These are phyloP conservation scores for Pseudocercospora pini-densiflorae DNA, from an alignment of 2,329 filamentous ascomycete species.

Conservation along the genomic window DNA sequence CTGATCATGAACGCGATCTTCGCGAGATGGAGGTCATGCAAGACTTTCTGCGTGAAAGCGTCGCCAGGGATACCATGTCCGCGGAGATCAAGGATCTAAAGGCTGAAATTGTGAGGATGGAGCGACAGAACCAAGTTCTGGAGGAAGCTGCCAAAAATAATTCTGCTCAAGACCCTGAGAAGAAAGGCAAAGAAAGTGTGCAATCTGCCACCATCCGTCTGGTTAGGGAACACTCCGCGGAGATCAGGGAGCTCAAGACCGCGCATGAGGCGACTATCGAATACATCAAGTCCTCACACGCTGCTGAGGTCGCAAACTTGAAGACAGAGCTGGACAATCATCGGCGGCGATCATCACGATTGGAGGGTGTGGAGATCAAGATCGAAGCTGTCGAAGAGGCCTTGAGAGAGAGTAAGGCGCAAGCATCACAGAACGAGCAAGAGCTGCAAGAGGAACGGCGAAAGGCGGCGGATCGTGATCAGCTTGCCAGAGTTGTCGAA, in stretches of 20 bases:
- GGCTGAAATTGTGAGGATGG: constrained; percentile 29
- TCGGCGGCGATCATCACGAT: constrained; percentile 29
- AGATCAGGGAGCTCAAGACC: constrained; percentile 21
- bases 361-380: constrained; percentile 38
- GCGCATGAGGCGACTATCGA: constrained; percentile 27
- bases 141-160: constrained; percentile 17
- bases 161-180: constrained; percentile 2
- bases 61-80: constrained; percentile 31
- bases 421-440: constrained; percentile 37
- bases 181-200: constrained; percentile 11
- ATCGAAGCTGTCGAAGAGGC: constrained; percentile 40
- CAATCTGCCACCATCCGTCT: constrained; percentile 12
- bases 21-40: constrained; percentile 38
- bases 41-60: constrained; percentile 35
- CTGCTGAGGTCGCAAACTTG: constrained; percentile 30
- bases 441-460: constrained; percentile 36
- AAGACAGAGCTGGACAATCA: constrained; percentile 35
- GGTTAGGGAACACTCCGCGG: constrained; percentile 5
- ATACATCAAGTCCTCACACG: constrained; percentile 29
- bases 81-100: constrained; percentile 34
- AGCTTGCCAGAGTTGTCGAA: constrained; percentile 38
- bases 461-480: constrained; percentile 37
- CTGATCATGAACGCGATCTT: constrained; percentile 29
- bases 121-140: constrained; percentile 28
- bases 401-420: constrained; percentile 33